These are phyloP conservation scores for Phytophthora melonis DNA, from an alignment of 352 stramenopile species.

Conservation along the genomic window DNA sequence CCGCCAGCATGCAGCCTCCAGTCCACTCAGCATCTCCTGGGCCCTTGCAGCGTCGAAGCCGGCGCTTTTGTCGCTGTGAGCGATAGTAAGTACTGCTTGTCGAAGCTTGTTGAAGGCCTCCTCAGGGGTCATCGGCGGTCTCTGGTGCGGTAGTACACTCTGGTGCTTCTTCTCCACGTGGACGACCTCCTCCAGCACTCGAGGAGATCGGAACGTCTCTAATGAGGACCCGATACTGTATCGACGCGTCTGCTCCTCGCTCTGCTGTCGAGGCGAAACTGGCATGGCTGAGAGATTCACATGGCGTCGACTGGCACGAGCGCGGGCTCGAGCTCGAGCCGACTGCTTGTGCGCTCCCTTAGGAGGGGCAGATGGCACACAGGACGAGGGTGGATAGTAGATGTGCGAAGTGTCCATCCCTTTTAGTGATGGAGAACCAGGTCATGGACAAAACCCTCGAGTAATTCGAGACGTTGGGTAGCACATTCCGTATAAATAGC, in stretches of 20 bases:
- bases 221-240: background rate
- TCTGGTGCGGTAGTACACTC: background rate
- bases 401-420: constrained; percentile 36
- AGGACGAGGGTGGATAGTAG: constrained; percentile 16
- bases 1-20: constrained; percentile 56
- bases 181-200: constrained; percentile 43
- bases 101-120: constrained; percentile 43
- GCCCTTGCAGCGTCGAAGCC: constrained; percentile 2
- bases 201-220: constrained; percentile 44
- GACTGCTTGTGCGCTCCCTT: constrained; percentile 43
- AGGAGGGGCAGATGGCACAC: constrained; percentile 16
- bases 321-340: constrained; percentile 28
- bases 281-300: constrained; percentile 18
- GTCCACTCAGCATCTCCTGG: constrained; percentile 30
- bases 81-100: constrained; percentile 12
- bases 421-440: background rate
- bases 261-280: constrained; percentile 3
- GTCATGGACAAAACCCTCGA: background rate
- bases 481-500: constrained; percentile 24
- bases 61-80: background rate
- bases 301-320: constrained; percentile 24
- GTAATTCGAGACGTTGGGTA: background rate
- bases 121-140: constrained; percentile 33
- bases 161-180: constrained; percentile 39
- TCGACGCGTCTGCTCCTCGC: background rate